These are phyloP conservation scores for Plasmodium billcollinsi DNA, from an alignment of 169 alveolate genomes.

Conservation along the genomic window DNA sequence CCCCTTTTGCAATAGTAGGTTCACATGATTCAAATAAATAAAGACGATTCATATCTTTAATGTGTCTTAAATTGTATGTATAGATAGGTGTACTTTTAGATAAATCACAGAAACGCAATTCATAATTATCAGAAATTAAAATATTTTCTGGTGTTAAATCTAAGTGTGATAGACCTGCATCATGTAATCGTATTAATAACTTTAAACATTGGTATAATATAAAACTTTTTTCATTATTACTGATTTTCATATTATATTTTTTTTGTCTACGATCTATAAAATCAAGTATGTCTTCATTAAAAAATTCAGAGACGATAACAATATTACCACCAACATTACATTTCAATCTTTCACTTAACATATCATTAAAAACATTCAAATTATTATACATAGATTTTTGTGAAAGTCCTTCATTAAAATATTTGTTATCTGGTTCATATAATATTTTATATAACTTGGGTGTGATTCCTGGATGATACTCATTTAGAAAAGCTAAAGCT, in stretches of 20 bases:
- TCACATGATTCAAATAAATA: constrained; percentile 85
- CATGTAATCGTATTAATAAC: constrained; percentile 80
- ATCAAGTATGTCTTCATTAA: constrained; percentile 82
- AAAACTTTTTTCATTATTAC: constrained; percentile 80
- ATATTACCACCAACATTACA: constrained; percentile 79
- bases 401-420: background rate
- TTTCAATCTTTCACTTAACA: constrained; percentile 33
- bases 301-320: constrained; percentile 80
- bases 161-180: constrained; percentile 87
- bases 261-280: constrained; percentile 78
- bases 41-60: constrained; percentile 77
- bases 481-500: constrained; percentile 81
- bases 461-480: constrained; percentile 77
- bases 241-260: constrained; percentile 71
- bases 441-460: constrained; percentile 82
- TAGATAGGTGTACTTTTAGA: constrained; percentile 86
- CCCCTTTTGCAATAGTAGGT: constrained; percentile 89
- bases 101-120: constrained; percentile 85
- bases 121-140: constrained; percentile 80
- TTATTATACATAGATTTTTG: constrained; percentile 30
- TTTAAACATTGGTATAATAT: constrained; percentile 79
- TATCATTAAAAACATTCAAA: constrained; percentile 59
- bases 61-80: constrained; percentile 79
- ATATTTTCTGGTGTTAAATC: constrained; percentile 89
- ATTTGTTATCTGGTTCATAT: constrained; percentile 75